A percentile compares a stretch with the other conserved stretches of the same genome.
phyloP scores from a whole-genome alignment of 1,284 basidiomycete species.

The Singerocomus inundabilis region DNA sequence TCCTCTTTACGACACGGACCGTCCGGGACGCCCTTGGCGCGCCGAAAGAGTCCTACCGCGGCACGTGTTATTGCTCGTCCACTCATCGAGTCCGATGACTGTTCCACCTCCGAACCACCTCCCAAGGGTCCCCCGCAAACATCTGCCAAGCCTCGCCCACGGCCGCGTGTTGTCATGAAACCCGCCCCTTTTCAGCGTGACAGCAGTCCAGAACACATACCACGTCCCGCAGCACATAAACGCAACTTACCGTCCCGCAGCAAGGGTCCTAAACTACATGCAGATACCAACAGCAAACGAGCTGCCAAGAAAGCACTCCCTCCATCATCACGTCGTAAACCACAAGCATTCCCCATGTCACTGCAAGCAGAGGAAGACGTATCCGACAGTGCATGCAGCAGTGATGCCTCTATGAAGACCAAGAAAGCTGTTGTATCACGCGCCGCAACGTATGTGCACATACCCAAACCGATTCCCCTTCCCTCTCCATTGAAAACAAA shows the following conservation, averaged over 20 bases:
- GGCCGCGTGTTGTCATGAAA: constrained; percentile 7
- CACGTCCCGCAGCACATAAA: constrained; percentile 8
- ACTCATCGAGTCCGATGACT: background rate
- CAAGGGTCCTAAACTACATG: constrained; percentile 9
- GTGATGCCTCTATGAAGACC: constrained; percentile 13
- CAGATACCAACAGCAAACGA: background rate
- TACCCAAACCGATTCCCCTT: constrained; percentile 15
- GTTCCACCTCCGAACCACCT: constrained; percentile 5
- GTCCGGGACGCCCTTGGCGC: constrained; percentile 1
- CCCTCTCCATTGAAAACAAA: constrained; percentile 24
- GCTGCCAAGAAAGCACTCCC: constrained; percentile 7
- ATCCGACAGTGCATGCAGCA: constrained; percentile 14
- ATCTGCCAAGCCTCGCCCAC: constrained; percentile 12
- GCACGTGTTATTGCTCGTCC: background rate
- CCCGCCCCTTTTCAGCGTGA: background rate
- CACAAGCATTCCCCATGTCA: constrained; percentile 27
- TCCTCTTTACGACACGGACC: constrained; percentile 2
- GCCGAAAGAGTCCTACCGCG: background rate
- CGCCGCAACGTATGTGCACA: background rate
- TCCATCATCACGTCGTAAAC: constrained; percentile 15
- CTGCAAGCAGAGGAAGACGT: constrained; percentile 25
- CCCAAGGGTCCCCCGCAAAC: background rate
- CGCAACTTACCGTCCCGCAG: constrained; percentile 1
- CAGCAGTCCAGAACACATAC: constrained; percentile 21
- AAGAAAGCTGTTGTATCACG: constrained; percentile 18